A percentile compares a stretch with the other conserved stretches of the same genome.
These are phyloP conservation scores for Kurtzmaniella fragi DNA, from an alignment of 805 yeast genomes.

Conservation along the genomic window DNA sequence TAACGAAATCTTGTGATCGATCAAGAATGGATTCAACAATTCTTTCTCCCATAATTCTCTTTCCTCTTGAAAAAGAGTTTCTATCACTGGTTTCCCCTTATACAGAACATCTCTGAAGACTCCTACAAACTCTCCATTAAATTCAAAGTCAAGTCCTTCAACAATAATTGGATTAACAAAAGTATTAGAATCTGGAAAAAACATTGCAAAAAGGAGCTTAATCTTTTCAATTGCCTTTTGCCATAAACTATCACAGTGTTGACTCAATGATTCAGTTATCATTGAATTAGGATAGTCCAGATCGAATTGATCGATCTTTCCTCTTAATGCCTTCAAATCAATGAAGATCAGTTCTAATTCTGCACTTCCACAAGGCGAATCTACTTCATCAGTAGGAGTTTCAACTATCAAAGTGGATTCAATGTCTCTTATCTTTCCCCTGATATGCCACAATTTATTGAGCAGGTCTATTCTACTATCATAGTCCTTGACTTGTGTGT, in stretches of 20 bases:
- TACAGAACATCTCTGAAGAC: conserved; percentile 1
- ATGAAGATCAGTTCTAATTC: conserved; percentile 14
- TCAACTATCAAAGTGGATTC: conserved; percentile 8
- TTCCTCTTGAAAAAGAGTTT: conserved; percentile 6
- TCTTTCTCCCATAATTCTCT: conserved; percentile 8
- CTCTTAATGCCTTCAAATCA: conserved; percentile 15
- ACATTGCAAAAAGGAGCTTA: neutral
- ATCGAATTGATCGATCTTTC: conserved; percentile 10
- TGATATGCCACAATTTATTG: conserved; percentile 22
- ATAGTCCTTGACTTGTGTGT: conserved; percentile 7
- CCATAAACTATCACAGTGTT: conserved; percentile 1
- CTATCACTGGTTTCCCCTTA: neutral
- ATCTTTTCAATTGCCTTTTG: conserved; percentile 1
- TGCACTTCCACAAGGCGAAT: conserved; percentile 8
- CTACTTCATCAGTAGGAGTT: conserved; percentile 6
- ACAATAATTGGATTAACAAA: conserved; percentile 3
- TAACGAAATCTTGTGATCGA: neutral
- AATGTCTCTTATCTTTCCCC: conserved; percentile 20
- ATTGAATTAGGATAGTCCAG: conserved; percentile 3
- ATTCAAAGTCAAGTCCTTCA: conserved; percentile 2
- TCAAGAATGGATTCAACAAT: conserved; percentile 4
- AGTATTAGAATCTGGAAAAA: conserved; percentile 1
- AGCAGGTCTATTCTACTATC: conserved; percentile 11
- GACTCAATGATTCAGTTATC: neutral
- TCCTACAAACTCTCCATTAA: conserved; percentile 1